phyloP scores from a whole-genome alignment of 1,139 yeast genomes.

The Kodamaea derodonti region DNA sequence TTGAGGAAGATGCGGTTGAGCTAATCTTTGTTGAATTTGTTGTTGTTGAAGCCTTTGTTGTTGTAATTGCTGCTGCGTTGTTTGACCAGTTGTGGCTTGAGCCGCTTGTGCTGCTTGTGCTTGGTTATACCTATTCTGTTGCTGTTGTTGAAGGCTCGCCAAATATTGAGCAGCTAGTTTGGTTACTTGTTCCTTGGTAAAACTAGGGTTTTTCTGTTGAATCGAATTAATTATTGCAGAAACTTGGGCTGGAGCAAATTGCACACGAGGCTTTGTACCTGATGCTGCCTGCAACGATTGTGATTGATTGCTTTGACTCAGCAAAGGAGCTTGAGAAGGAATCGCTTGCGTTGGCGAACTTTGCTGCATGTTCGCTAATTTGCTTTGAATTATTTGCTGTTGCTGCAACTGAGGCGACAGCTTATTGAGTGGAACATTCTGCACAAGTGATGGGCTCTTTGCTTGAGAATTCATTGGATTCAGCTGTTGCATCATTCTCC shows the following conservation, averaged over 20 bases:
- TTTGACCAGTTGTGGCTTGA: conserved; percentile 14
- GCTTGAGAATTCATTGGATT: conserved; percentile 14
- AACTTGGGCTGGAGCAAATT: conserved; percentile 60
- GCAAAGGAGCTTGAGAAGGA: background rate
- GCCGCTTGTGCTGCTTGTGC: conserved; percentile 11
- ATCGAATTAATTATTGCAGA: conserved; percentile 67
- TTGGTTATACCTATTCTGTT: conserved; percentile 33
- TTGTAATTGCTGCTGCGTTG: conserved; percentile 27
- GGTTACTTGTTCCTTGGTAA: conserved; percentile 69
- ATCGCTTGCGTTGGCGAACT: no score
- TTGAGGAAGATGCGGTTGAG: conserved; percentile 3
- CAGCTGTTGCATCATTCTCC: conserved; percentile 43
- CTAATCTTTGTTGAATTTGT: conserved; percentile 9
- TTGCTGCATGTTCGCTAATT: no score
- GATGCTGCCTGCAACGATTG: conserved; percentile 5
- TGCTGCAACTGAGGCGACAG: conserved; percentile 3
- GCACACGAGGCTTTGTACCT: conserved; percentile 32
- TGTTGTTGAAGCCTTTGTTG: conserved; percentile 12
- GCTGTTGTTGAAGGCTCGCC: conserved; percentile 55
- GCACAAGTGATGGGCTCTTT: conserved; percentile 7
- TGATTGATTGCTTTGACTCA: background rate
- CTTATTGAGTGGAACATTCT: conserved; percentile 6
- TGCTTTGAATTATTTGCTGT: no score
- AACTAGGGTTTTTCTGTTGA: conserved; percentile 63
- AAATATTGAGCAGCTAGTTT: conserved; percentile 68